phyloP scores from a whole-genome alignment of 345 rosid species.

The Jatropha curcas region DNA sequence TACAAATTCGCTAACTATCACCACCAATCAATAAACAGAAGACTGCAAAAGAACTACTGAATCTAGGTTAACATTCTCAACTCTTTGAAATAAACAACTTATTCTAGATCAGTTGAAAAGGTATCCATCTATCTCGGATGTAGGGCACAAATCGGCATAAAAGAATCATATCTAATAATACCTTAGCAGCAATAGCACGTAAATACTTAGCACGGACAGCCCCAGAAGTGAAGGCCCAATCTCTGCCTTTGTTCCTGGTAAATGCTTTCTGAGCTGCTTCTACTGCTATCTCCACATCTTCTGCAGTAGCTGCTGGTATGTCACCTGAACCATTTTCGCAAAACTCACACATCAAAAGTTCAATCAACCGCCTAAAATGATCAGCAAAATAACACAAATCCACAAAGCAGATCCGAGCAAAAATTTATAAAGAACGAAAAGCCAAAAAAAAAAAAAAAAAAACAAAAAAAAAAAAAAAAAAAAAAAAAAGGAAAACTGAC shows the following conservation, averaged over 20 bases:
- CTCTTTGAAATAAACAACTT: background rate
- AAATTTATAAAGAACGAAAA: background rate
- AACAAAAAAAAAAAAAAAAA: background rate
- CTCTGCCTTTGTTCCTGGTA: conserved; percentile 67
- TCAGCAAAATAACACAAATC: conserved; percentile 6
- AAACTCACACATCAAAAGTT: background rate
- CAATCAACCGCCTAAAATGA: background rate
- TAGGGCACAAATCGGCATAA: background rate
- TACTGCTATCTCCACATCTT: conserved; percentile 93
- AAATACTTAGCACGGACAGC: conserved; percentile 82
- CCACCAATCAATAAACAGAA: background rate
- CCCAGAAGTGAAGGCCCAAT: conserved; percentile 81
- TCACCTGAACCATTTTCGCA: conserved; percentile 53
- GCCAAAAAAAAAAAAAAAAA: background rate
- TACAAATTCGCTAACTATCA: background rate
- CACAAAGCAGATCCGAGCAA: background rate
- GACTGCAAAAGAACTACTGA: background rate
- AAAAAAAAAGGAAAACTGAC: conserved; percentile 26
- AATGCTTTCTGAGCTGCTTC: conserved; percentile 80
- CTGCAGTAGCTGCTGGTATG: conserved; percentile 91
- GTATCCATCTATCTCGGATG: background rate
- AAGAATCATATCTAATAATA: conserved; percentile 12
- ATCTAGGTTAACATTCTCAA: background rate
- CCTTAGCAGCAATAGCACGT: conserved; percentile 98
- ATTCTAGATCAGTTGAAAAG: background rate